phyloP scores from a whole-genome alignment of 345 rosid species.

The Capsella bursapastoris region DNA sequence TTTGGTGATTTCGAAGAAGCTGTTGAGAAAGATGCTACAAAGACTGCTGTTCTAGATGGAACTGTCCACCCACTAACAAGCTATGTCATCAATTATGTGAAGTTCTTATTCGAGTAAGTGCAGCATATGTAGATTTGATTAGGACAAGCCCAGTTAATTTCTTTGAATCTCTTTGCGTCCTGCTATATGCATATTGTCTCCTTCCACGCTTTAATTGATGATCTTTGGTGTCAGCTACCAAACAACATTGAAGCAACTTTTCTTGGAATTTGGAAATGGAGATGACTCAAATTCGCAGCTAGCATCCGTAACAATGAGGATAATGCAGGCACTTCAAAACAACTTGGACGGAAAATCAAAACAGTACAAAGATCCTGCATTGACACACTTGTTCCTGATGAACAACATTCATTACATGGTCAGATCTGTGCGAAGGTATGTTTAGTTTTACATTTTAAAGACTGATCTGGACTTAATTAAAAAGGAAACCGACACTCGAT shows the following conservation, averaged over 20 bases:
- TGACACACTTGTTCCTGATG: constrained; percentile 95
- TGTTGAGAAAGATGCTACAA: constrained; percentile 97
- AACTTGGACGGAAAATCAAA: constrained; percentile 95
- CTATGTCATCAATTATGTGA: constrained; percentile 96
- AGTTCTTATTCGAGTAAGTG: constrained; percentile 96
- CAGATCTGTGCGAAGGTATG: constrained; percentile 98
- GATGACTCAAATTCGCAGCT: constrained; percentile 73
- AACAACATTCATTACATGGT: constrained; percentile 99
- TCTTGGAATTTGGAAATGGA: constrained; percentile 81
- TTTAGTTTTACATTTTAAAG: constrained; percentile 20
- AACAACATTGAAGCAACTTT: constrained; percentile 94
- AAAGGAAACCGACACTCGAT: too few relatives aligned
- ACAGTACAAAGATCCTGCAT: constrained; percentile 89
- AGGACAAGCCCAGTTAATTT: not conserved
- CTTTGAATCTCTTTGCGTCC: not conserved
- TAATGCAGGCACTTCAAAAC: constrained; percentile 99
- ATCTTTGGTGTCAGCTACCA: constrained; percentile 73
- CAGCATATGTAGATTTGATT: constrained; percentile 2
- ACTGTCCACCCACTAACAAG: constrained; percentile 98
- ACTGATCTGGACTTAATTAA: not conserved
- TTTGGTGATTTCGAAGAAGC: constrained; percentile 99
- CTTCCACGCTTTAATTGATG: constrained; percentile 18
- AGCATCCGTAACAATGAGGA: constrained; percentile 86
- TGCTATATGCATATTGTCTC: constrained; percentile 10
- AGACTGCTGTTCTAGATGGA: constrained; percentile 89